A percentile compares a stretch with the other conserved stretches of the same genome.
Evolutionary conservation across 495 filamentous ascomycete genomes (phyloP).

Genomic region (Aspergillus avenaceus): DNA sequence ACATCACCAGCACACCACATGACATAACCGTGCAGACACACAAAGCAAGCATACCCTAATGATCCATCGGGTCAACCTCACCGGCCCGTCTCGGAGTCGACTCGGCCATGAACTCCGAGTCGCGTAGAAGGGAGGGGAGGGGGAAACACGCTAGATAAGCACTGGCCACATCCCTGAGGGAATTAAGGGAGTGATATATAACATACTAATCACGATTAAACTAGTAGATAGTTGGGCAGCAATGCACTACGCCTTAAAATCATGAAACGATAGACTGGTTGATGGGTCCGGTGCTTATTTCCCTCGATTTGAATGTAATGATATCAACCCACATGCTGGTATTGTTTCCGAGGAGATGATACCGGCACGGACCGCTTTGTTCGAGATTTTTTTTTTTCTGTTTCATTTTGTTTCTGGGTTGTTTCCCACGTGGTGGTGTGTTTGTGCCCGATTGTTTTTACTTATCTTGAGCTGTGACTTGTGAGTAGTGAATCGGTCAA

Average conservation of each 20-base stretch:
- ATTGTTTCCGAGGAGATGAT: not conserved
- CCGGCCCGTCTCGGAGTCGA: no score
- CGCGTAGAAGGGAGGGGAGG: no score
- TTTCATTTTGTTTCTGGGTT: no score
- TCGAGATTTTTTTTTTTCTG: not conserved
- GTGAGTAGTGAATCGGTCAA: no score
- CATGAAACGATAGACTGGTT: not conserved
- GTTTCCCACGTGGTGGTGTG: not conserved
- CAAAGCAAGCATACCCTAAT: no score
- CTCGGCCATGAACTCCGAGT: no score
- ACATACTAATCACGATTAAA: no score
- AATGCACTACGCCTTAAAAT: not conserved
- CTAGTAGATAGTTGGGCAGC: not conserved
- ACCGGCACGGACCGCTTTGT: not conserved
- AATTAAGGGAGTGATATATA: not conserved
- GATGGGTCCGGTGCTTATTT: not conserved
- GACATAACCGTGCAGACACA: no score
- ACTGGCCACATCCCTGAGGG: not conserved
- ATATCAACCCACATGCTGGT: no score
- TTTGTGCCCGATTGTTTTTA: not conserved
- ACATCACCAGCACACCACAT: no score
- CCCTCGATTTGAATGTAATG: not conserved
- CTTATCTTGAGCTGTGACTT: not conserved
- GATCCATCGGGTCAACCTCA: no score
- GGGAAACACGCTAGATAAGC: not conserved